Conservation (phyloP, 2,329 filamentous ascomycete genomes). For the Stachybotrys chlorohalonatus region DNA sequence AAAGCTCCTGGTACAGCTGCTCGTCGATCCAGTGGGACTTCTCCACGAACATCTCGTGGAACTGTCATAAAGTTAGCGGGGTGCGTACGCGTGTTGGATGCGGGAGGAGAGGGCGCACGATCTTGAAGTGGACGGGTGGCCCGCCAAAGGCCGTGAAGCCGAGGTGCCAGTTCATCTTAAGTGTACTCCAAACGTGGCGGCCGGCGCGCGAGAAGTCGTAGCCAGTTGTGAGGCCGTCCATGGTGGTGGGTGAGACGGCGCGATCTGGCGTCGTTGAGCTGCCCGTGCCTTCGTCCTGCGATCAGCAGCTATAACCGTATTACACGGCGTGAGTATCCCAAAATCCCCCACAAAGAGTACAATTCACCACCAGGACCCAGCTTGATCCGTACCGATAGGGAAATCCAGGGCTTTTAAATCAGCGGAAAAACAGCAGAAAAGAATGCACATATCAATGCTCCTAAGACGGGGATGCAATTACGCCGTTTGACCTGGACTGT, state of each 20-base stretch:
- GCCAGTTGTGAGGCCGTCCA: not conserved
- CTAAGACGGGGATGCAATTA: not conserved
- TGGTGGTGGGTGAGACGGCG: not conserved
- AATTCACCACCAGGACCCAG: too few relatives aligned
- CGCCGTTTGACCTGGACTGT: not conserved
- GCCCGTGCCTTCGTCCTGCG: too few relatives aligned
- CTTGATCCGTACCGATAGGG: too few relatives aligned
- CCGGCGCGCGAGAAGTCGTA: not conserved
- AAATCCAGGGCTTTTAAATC: too few relatives aligned
- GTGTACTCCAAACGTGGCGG: not conserved
- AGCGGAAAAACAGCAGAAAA: too few relatives aligned
- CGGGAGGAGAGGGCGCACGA: conserved; percentile 25
- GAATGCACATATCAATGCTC: too few relatives aligned
- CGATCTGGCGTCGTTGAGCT: too few relatives aligned
- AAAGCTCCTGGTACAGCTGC: conserved; percentile 65
- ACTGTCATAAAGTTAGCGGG: conserved; percentile 17
- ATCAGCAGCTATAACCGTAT: too few relatives aligned
- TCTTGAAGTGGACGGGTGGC: conserved; percentile 61
- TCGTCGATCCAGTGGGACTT: conserved; percentile 59
- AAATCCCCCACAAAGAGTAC: too few relatives aligned
- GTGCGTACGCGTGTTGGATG: not conserved
- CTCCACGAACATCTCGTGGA: conserved; percentile 53
- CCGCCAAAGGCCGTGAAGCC: conserved; percentile 59
- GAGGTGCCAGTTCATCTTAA: conserved; percentile 41
- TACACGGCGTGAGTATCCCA: not conserved